A percentile compares a stretch with the other conserved stretches of the same genome.
Conservation (phyloP, 352 stramenopile genomes). For the Phytophthora nicotianae region DNA sequence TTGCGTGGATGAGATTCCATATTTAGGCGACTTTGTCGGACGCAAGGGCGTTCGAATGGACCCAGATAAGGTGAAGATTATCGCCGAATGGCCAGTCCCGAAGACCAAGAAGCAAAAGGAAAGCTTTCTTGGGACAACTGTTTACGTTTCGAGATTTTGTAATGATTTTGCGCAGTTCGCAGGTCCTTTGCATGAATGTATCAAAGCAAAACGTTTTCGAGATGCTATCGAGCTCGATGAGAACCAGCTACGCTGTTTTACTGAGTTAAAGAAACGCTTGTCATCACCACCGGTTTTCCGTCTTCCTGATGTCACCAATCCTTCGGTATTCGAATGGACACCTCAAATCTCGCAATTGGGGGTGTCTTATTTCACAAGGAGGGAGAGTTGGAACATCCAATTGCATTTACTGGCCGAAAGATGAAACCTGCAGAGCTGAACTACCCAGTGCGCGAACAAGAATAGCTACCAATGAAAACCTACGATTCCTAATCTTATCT, state of each 20-base stretch:
- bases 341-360: constrained; percentile 1
- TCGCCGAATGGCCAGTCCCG: background rate
- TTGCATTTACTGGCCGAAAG: background rate
- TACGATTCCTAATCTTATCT: no score
- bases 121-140: constrained; percentile 1
- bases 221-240: background rate
- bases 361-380: constrained; percentile 1
- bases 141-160: constrained; percentile 3
- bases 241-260: background rate
- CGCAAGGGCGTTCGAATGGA: constrained; percentile 6
- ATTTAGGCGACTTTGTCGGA: constrained; percentile 10
- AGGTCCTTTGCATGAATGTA: constrained; percentile 5
- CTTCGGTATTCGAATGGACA: constrained; percentile 2
- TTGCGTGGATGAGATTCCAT: constrained; percentile 5
- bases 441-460: background rate
- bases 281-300: background rate
- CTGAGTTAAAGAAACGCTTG: background rate
- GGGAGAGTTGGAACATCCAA: background rate
- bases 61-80: constrained; percentile 7
- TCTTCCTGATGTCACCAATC: background rate
- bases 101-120: constrained; percentile 8
- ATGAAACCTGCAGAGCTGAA: background rate
- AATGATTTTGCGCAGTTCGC: constrained; percentile 7
- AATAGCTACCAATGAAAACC: no score
- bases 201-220: background rate